phyloP scores from a whole-genome alignment of 495 filamentous ascomycete species.

The Aspergillus diversus region DNA sequence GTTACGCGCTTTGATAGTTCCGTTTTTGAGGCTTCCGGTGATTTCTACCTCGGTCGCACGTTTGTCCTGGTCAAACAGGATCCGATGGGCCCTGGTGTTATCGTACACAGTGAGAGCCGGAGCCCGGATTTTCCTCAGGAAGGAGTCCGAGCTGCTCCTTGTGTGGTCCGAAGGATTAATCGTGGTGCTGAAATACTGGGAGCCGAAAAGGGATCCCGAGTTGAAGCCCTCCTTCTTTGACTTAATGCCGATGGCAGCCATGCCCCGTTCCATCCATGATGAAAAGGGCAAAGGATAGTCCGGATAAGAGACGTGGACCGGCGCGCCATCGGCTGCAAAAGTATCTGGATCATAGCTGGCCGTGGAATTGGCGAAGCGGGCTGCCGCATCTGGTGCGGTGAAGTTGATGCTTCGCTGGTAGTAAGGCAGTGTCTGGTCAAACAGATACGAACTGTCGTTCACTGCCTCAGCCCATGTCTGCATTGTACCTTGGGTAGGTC shows the following conservation, averaged over 20 bases:
- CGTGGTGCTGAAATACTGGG: constrained; percentile 40
- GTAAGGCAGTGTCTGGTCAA: background rate
- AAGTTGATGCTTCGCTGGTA: background rate
- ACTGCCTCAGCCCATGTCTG: background rate
- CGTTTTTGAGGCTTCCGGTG: background rate
- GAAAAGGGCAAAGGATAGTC: background rate
- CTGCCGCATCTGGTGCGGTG: background rate
- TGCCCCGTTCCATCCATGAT: background rate
- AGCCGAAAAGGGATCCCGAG: constrained; percentile 43
- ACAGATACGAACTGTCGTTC: background rate
- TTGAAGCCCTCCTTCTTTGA: background rate
- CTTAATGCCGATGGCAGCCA: background rate
- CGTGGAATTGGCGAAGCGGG: background rate
- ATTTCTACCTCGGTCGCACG: constrained; percentile 31
- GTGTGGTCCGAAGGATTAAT: constrained; percentile 35
- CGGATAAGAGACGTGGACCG: background rate
- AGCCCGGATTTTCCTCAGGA: constrained; percentile 26
- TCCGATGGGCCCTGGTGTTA: constrained; percentile 29
- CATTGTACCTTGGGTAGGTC: background rate
- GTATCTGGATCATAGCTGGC: background rate
- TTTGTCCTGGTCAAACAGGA: constrained; percentile 29
- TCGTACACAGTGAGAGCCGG: constrained; percentile 24
- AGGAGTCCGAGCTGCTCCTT: constrained; percentile 43
- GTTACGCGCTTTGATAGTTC: constrained; percentile 40
- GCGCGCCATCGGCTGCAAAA: background rate